A percentile compares a stretch with the other conserved stretches of the same genome.
Evolutionary conservation across 371 early-diverging fungal genomes (phyloP).

Genomic region (Funneliformis caledonium): DNA sequence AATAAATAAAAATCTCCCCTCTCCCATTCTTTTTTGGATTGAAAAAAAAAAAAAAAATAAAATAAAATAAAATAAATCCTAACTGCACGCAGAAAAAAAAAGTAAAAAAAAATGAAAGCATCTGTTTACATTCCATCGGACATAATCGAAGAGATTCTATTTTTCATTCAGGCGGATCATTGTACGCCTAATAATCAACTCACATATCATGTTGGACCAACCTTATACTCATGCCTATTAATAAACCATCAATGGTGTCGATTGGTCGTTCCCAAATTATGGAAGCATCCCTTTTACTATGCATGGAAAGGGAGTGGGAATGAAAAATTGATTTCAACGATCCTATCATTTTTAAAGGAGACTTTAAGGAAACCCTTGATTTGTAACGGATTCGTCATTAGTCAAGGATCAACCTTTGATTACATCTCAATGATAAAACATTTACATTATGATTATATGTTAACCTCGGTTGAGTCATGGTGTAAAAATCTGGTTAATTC

Average conservation of each 20-base stretch:
- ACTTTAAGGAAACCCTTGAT: neutral
- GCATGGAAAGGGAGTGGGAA: neutral
- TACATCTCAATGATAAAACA: slow-evolving; percentile 13
- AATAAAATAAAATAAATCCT: neutral
- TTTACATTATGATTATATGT: slow-evolving; percentile 13
- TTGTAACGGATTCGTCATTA: neutral
- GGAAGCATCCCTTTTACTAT: slow-evolving; percentile 23
- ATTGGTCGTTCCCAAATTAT: slow-evolving; percentile 2
- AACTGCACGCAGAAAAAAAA: neutral
- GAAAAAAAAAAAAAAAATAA: too few species aligned
- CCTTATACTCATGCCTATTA: slow-evolving; percentile 6
- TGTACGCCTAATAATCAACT: neutral
- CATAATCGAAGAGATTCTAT: slow-evolving; percentile 11
- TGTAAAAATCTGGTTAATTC: neutral
- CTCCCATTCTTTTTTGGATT: too few species aligned
- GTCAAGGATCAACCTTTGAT: neutral
- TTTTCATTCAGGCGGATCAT: neutral
- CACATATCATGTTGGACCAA: neutral
- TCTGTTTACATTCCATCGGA: neutral
- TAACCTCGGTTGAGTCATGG: slow-evolving; percentile 13
- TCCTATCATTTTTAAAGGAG: neutral
- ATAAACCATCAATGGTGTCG: neutral
- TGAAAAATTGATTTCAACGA: neutral
- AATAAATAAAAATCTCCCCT: too few species aligned
- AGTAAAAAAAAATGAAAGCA: neutral